Percentiles rank a stretch among this genome's conserved stretches.
Evolutionary conservation across 2,329 filamentous ascomycete genomes (phyloP).

Genomic region (Penicillium sp.): DNA sequence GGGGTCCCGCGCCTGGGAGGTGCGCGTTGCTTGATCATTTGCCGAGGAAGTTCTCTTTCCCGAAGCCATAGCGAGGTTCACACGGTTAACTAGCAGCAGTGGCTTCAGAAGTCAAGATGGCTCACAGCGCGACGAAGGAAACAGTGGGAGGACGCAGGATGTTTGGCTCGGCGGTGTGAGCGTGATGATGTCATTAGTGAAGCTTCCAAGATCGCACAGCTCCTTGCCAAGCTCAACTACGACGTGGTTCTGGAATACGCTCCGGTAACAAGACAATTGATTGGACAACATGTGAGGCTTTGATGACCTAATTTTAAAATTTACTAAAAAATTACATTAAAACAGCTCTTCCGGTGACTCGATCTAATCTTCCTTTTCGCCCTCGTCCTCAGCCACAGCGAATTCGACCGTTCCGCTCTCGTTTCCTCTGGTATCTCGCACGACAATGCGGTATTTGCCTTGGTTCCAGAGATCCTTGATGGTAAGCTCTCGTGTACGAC

Average conservation of each 20-base stretch:
- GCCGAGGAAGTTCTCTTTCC: slow-evolving; percentile 28
- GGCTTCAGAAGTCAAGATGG: not conserved
- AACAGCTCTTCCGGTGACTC: not conserved
- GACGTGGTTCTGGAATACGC: too few relatives aligned
- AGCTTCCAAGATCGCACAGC: slow-evolving; percentile 11
- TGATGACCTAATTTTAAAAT: too few relatives aligned
- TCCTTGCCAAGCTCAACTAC: not conserved
- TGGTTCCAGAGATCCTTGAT: slow-evolving; percentile 91
- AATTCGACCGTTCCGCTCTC: slow-evolving; percentile 55
- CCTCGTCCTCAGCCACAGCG: slow-evolving; percentile 44
- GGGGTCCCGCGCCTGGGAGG: slow-evolving; percentile 15
- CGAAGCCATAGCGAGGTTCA: slow-evolving; percentile 10
- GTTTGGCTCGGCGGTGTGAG: slow-evolving; percentile 33
- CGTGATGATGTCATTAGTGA: slow-evolving; percentile 41
- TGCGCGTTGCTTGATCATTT: slow-evolving; percentile 2
- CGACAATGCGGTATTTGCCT: slow-evolving; percentile 73
- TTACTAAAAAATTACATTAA: not conserved
- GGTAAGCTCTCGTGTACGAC: slow-evolving; percentile 90
- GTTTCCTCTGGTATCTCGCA: slow-evolving; percentile 52
- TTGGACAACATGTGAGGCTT: too few relatives aligned
- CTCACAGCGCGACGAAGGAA: slow-evolving; percentile 1
- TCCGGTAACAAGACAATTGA: too few relatives aligned
- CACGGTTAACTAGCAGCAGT: not conserved
- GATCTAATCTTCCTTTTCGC: slow-evolving; percentile 34
- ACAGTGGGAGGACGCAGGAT: slow-evolving; percentile 11